These are phyloP conservation scores for Epichloe hybrida DNA, from an alignment of 2,329 filamentous ascomycete species.

Conservation along the genomic window DNA sequence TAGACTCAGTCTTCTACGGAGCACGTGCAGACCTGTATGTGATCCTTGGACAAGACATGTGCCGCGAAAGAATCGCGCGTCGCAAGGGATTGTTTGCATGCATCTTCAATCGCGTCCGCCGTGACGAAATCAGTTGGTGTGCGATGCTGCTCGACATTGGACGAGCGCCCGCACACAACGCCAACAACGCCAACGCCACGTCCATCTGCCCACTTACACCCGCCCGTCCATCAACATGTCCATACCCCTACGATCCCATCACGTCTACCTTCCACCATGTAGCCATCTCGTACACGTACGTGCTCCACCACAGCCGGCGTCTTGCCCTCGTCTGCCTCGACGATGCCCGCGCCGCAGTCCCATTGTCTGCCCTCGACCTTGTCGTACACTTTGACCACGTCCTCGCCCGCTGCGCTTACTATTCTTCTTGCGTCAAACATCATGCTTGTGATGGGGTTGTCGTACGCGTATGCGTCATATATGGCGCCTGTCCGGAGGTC, in stretches of 20 bases:
- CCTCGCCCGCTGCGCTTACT: slow-evolving; percentile 77
- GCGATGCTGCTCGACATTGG: too few species aligned
- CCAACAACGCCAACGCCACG: too few species aligned
- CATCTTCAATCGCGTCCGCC: too few species aligned
- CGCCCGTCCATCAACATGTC: slow-evolving; percentile 43
- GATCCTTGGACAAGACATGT: too few species aligned
- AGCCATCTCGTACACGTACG: slow-evolving; percentile 86
- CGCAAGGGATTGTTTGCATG: too few species aligned
- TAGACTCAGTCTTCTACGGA: too few species aligned
- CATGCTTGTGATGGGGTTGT: slow-evolving; percentile 84
- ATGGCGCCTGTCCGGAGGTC: slow-evolving; percentile 93
- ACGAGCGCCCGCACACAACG: too few species aligned
- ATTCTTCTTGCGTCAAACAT: slow-evolving; percentile 92
- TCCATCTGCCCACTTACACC: too few species aligned
- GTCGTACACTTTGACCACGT: slow-evolving; percentile 95
- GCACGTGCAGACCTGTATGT: too few species aligned
- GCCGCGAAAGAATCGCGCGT: too few species aligned
- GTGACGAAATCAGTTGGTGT: too few species aligned
- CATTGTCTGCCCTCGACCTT: slow-evolving; percentile 92
- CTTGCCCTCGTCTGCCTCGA: slow-evolving; percentile 51
- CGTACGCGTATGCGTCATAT: slow-evolving; percentile 90
- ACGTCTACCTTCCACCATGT: slow-evolving; percentile 76
- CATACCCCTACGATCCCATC: slow-evolving; percentile 86
- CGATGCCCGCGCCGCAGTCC: slow-evolving; percentile 81
- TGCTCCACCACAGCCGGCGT: slow-evolving; percentile 61